A percentile compares a stretch with the other conserved stretches of the same genome.
Evolutionary conservation across 2,329 filamentous ascomycete genomes (phyloP).

Genomic region (Penicillium thymicola): DNA sequence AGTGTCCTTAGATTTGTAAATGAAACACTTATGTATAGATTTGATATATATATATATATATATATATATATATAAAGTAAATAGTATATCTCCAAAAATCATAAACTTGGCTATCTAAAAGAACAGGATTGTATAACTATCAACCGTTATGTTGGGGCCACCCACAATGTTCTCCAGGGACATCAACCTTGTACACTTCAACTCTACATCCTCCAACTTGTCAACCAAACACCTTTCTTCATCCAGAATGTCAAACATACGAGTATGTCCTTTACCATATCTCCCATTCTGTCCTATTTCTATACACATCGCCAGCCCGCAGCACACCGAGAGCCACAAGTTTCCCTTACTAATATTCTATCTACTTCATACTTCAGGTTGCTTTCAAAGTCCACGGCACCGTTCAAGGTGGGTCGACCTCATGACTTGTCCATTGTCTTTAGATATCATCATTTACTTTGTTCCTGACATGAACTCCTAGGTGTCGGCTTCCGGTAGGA

Average conservation of each 20-base stretch:
- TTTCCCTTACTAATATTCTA: conserved; percentile 5
- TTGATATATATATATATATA: neutral
- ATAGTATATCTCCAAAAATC: neutral
- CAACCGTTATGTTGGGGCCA: neutral
- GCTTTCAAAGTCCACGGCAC: conserved; percentile 58
- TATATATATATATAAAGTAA: neutral
- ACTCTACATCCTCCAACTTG: neutral
- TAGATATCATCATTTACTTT: neutral
- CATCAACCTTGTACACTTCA: neutral
- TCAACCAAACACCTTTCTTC: neutral
- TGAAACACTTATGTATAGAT: neutral
- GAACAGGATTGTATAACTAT: neutral
- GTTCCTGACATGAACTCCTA: conserved; percentile 11
- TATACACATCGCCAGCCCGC: neutral
- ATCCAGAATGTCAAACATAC: conserved; percentile 20
- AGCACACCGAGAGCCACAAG: neutral
- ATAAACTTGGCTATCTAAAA: neutral
- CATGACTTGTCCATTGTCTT: neutral
- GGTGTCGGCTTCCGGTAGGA: conserved; percentile 36
- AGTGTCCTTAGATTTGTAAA: neutral
- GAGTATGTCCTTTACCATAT: conserved; percentile 9
- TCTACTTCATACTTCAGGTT: conserved; percentile 23
- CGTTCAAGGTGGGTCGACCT: conserved; percentile 60
- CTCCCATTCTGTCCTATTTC: neutral
- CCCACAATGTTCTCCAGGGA: neutral